Base-by-base conservation (phyloP, 805 yeast species). In the Schizosaccharomyces japonicus region DNA sequence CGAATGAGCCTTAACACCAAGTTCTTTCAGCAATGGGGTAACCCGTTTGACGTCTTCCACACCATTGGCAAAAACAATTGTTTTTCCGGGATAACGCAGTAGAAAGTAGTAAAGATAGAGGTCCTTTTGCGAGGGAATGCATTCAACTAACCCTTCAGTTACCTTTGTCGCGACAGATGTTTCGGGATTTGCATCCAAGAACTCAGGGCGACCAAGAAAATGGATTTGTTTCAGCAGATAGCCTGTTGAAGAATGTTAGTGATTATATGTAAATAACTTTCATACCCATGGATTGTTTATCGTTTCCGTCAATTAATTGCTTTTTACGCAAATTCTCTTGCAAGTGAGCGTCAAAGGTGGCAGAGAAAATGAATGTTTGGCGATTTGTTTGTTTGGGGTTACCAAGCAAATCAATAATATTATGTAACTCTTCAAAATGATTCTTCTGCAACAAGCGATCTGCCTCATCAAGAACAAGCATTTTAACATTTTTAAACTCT, bases 371-470 rank as follows among this genome's bases (percentile, higher is more conserved):
- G 54, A 85, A 65, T 1, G 95, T 81, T 63, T 90, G 98, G 70
- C 84, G 56, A 15, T 36, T 49, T 31, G 36, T 25, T 15, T 42
- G 26, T 21, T 32, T 30, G 6, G 30, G 36, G 2, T 44, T 72
- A 60, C 65, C 61, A 23, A 90, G 60, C 13, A 79, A 60, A 49
- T 78, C 82, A 51, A 87, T 63, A 50, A 82, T 78, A 56, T 75
- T 78, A 54, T 79, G 92, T 52, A 90, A 72, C 60, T 90, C 98
- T 50, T 82, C 92, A 58, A 87, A 90, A 62, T 85, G 96, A 2
- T 96, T 95, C 57, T 85, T 94, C 61, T 87, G 95, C 47, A 90
- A 67, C 52, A 90, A 65, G 60, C 98, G 69, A 66, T 90, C 98
- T 10, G 98, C 98, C 61, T 90, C 98, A 66, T 90, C 98, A 29